These are phyloP conservation scores for Apiospora arundinis DNA, from an alignment of 2,329 filamentous ascomycete species.

Conservation along the genomic window DNA sequence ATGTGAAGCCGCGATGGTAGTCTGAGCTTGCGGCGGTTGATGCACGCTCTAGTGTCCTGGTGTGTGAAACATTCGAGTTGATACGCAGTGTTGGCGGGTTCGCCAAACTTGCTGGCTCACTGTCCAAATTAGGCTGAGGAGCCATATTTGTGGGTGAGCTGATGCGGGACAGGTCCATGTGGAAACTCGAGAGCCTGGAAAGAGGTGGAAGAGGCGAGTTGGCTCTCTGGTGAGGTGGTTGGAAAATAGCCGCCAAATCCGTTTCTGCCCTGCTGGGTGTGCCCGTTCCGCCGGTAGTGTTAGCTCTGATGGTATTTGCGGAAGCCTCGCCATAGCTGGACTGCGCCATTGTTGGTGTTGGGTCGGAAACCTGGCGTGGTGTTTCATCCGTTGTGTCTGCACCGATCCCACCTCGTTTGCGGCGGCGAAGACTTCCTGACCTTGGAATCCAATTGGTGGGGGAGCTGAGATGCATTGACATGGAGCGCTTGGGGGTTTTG, in stretches of 20 bases:
- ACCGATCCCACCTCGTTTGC: conserved; percentile 50
- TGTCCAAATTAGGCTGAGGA: not conserved
- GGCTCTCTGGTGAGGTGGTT: conserved; percentile 45
- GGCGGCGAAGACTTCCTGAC: conserved; percentile 61
- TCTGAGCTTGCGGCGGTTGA: conserved; percentile 76
- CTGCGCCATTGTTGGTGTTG: conserved; percentile 44
- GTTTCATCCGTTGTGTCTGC: conserved; percentile 47
- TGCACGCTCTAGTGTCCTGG: conserved; percentile 55
- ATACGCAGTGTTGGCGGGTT: conserved; percentile 32
- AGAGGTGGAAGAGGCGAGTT: conserved; percentile 61
- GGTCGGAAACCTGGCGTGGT: conserved; percentile 62
- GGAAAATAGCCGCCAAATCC: conserved; percentile 40
- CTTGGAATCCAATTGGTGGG: conserved; percentile 62
- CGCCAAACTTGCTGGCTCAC: not conserved
- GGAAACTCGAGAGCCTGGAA: conserved; percentile 60
- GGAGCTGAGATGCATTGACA: conserved; percentile 66
- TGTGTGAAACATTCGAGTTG: conserved; percentile 37
- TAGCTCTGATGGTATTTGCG: conserved; percentile 33
- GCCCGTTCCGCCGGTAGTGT: conserved; percentile 19
- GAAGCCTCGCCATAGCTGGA: conserved; percentile 31
- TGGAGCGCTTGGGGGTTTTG: conserved; percentile 56
- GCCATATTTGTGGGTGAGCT: conserved; percentile 37
- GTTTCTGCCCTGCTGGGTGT: conserved; percentile 38
- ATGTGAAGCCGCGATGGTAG: conserved; percentile 71
- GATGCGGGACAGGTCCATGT: conserved; percentile 57